Percentiles rank a stretch among this genome's conserved stretches.
Conservation (phyloP, 371 early-diverging fungal species). For the Blakeslea trispora region DNA sequence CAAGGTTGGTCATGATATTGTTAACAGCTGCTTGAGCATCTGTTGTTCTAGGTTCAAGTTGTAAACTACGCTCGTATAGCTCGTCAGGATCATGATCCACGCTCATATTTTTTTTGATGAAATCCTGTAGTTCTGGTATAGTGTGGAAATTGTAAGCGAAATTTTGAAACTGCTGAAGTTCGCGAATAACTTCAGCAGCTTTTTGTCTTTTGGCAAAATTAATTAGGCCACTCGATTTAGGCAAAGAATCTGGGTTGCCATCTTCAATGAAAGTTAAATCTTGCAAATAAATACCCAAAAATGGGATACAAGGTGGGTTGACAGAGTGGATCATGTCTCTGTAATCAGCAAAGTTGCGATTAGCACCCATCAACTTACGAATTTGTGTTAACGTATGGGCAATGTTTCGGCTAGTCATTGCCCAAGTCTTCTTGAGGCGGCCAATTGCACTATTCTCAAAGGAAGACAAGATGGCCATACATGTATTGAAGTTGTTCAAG, state of each 20-base stretch:
- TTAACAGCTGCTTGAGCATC: constrained; percentile 3
- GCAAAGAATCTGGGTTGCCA: constrained; percentile 81
- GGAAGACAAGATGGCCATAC: constrained; percentile 86
- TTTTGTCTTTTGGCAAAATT: constrained; percentile 90
- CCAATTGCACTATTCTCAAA: constrained; percentile 86
- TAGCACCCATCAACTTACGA: constrained; percentile 74
- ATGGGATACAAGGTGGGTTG: constrained; percentile 92
- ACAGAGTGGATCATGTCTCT: constrained; percentile 81
- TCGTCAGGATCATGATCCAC: constrained; percentile 60
- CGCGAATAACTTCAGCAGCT: constrained; percentile 84
- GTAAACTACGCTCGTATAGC: constrained; percentile 66
- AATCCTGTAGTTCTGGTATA: constrained; percentile 80
- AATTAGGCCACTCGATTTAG: constrained; percentile 63
- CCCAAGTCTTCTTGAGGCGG: constrained; percentile 87
- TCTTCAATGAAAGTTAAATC: constrained; percentile 94
- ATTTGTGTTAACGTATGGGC: constrained; percentile 47
- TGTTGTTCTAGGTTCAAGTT: constrained; percentile 61
- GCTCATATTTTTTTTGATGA: constrained; percentile 62
- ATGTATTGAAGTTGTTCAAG: constrained; percentile 89
- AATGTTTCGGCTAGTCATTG: constrained; percentile 42
- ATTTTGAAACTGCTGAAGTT: constrained; percentile 88
- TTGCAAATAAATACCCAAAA: constrained; percentile 84
- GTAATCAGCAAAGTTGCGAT: constrained; percentile 85
- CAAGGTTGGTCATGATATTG: constrained; percentile 2
- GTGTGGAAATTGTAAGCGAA: constrained; percentile 73